Base-by-base conservation (phyloP, 768 basidiomycete genomes). In the Kwoniella sp. region DNA sequence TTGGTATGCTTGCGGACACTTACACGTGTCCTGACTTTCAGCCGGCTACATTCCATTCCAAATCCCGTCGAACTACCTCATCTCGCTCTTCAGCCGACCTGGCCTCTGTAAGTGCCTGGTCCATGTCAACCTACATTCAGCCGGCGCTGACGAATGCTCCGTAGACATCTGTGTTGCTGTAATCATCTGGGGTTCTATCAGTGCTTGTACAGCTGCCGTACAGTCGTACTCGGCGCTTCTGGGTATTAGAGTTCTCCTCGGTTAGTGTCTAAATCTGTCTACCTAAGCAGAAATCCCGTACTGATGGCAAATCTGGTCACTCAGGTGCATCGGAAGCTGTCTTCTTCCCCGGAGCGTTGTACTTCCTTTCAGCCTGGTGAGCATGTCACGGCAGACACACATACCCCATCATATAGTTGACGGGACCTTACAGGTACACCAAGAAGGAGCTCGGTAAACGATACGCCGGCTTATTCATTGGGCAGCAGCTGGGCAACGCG, bases 1-100 rank as follows among this genome's bases (percentile, higher is more conserved):
- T n/a, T n/a, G n/a, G n/a, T n/a, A n/a, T n/a, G 46, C 46, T 7
- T 47, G 15, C 19, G 7, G 19, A 47, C 19, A 6, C 19, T 22
- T 47, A 7, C 46, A 8, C 19, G 19, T 33, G 24, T 2, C 25
- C 17, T 44, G 5, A 40, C 15, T 30, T 50, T 22, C n/a, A 51
- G 58, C 58, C 36, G 68, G 54, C 24, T 77, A 74, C 48, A 47
- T 68, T 1, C 65, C 63, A 1, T 67, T 71, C 47, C 71, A 77
- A 53, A 58, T 77, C 52, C 77, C 74, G 1, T 69, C 65, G 25
- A 79, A 79, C 64, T 66, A 75, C 29, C 56, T 79, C 50, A 68
- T 75, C 40, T 52, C 65, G 19, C 63, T 65, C 15, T 65, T 79
- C 52, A 49, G 61, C 12, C 40, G 68, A 21, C 77, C 76, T 1